Base-by-base conservation (phyloP, 257 asterid species). In the Ilex aquifolium region DNA sequence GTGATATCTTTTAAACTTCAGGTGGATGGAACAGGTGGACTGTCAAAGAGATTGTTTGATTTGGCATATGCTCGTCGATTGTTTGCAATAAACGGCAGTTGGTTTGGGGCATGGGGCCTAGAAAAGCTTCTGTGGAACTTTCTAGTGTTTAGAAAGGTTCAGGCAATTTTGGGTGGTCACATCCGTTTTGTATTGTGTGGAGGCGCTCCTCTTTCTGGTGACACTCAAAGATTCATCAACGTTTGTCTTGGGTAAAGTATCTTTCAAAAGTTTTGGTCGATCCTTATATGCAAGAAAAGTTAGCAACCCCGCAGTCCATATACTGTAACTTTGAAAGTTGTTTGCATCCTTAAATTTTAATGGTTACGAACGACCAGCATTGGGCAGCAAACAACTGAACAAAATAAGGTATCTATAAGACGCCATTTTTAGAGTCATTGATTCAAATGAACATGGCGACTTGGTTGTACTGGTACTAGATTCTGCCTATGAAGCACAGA, bases 61-160 rank as follows among this genome's bases (percentile, higher is more conserved):
- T 81, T 90, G 82, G 99, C 95, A 66, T 90, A 82, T 82, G 64
- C 87, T 66, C 97, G 99, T 54, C 77, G 92, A 63, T 61, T 85
- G 65, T 77, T 95, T 72, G 87, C 97, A 42, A 75, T 87, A 61
- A 90, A 90, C 67, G 99, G 99, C 53, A 87, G 95, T 82, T 90
- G 99, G 99, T 79, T 87, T 72, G 97, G 99, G 31, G 97, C 96
- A 30, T 90, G 99, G 99, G 99, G 97, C 65, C 60, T 93, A 67
- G 99, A 93, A 84, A 87, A 79, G 77, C 65, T 79, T 48, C 64
- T 93, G 2, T 93, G 99, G 99, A 80, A 85, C 76, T 56, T 90
- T 72, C 73, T 93, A 62, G 96, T 93, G 72, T 93, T 93, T 54
- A 86, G 81, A 65, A 93, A 93, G 78, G 80, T 93, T 67, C 82